Percentiles rank a stretch among this genome's conserved stretches.
These are phyloP conservation scores for Vigna unguiculata DNA, from an alignment of 306 rosid species.

Conservation along the genomic window DNA sequence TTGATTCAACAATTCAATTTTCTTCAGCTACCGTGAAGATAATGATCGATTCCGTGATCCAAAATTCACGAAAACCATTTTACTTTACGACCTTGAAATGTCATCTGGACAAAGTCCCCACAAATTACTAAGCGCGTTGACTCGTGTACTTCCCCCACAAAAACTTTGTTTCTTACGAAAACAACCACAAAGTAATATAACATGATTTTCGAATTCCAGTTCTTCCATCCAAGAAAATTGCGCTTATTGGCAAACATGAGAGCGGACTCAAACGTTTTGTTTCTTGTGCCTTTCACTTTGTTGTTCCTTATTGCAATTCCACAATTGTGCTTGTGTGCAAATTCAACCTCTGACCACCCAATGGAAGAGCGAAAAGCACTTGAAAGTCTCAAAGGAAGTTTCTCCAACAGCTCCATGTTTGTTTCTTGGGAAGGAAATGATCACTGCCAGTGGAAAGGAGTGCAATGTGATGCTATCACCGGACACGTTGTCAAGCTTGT, in stretches of 20 bases:
- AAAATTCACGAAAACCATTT: not conserved
- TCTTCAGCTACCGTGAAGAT: not conserved
- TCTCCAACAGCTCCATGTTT: not conserved
- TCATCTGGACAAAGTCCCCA: not conserved
- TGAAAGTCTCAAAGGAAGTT: not conserved
- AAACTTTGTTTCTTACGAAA: too few relatives aligned
- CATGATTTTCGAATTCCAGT: too few relatives aligned
- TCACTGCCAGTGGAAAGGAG: conserved; percentile 19
- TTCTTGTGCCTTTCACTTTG: not conserved
- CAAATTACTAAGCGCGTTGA: not conserved
- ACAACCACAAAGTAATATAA: too few relatives aligned
- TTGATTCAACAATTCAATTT: not conserved
- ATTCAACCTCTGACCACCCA: not conserved
- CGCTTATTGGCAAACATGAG: not conserved
- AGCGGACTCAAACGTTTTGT: not conserved
- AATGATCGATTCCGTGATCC: not conserved
- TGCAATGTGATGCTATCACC: not conserved
- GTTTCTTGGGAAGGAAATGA: conserved; percentile 22
- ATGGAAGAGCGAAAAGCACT: not conserved
- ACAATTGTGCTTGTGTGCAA: not conserved
- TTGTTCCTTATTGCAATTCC: conserved; percentile 1
- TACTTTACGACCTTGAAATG: not conserved
- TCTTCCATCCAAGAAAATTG: too few relatives aligned
- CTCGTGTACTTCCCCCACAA: not conserved
- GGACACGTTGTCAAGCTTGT: conserved; percentile 15